Evolutionary conservation across 345 rosid species (phyloP).

Genomic region (Gossypium longicalyx): DNA sequence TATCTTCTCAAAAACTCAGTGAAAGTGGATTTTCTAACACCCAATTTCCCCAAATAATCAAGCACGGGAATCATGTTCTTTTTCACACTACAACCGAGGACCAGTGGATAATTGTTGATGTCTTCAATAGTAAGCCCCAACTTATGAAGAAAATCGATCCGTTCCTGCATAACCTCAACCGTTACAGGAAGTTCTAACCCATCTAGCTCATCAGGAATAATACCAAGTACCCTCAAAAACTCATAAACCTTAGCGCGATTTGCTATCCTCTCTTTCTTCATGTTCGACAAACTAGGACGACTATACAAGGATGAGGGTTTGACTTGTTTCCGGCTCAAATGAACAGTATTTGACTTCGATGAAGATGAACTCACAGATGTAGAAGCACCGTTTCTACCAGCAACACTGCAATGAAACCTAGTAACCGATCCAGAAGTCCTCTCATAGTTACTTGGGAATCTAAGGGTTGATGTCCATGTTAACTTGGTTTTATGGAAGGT

Average conservation of each 20-base stretch:
- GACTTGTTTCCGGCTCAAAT: conserved; percentile 34
- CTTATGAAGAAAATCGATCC: conserved; percentile 74
- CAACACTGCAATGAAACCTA: conserved; percentile 36
- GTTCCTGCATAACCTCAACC: conserved; percentile 71
- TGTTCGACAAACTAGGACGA: conserved; percentile 63
- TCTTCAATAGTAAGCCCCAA: conserved; percentile 77
- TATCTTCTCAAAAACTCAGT: conserved; percentile 72
- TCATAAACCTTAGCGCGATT: background rate
- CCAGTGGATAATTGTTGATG: conserved; percentile 81
- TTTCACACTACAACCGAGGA: conserved; percentile 96
- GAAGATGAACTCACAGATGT: conserved; percentile 34
- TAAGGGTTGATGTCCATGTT: conserved; percentile 23
- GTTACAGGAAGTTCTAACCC: conserved; percentile 93
- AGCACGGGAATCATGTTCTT: conserved; percentile 94
- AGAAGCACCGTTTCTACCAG: conserved; percentile 45
- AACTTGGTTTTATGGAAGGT: conserved; percentile 25
- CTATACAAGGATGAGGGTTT: conserved; percentile 55
- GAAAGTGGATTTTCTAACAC: conserved; percentile 79
- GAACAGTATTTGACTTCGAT: conserved; percentile 28
- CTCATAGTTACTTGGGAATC: conserved; percentile 28
- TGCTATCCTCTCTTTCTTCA: conserved; percentile 35
- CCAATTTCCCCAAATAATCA: conserved; percentile 87
- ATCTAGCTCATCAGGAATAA: conserved; percentile 76
- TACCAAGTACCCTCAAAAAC: conserved; percentile 33
- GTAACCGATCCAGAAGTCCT: conserved; percentile 28